A percentile compares a stretch with the other conserved stretches of the same genome.
phyloP scores from a whole-genome alignment of 257 asterid species.

The Lavandula angustifolia region DNA sequence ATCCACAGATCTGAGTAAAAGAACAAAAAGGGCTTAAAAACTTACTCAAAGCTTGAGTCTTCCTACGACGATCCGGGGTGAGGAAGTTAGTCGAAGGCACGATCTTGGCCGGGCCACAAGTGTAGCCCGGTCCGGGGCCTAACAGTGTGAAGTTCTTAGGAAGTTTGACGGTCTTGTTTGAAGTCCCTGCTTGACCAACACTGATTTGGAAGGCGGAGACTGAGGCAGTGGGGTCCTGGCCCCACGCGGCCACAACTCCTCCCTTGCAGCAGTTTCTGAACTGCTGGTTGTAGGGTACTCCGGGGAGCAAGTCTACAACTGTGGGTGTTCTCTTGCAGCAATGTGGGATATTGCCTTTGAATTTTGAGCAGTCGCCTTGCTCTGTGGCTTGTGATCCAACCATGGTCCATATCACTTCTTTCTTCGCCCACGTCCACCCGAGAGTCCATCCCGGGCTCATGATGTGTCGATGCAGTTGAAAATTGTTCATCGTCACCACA shows the following conservation, averaged over 20 bases:
- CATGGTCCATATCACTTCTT: conserved; percentile 76
- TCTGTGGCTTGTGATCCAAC: conserved; percentile 73
- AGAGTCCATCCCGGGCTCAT: conserved; percentile 80
- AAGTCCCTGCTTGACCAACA: conserved; percentile 75
- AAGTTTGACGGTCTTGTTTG: conserved; percentile 70
- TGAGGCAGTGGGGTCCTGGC: conserved; percentile 61
- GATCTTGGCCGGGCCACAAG: conserved; percentile 78
- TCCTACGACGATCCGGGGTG: conserved; percentile 67
- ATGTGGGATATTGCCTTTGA: conserved; percentile 74
- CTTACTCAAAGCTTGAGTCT: conserved; percentile 76
- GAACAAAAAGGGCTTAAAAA: neutral
- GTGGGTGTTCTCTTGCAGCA: conserved; percentile 74
- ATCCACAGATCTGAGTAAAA: neutral
- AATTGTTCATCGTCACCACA: conserved; percentile 62
- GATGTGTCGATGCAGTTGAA: conserved; percentile 73
- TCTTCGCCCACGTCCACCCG: conserved; percentile 88
- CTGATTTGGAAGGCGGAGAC: conserved; percentile 67
- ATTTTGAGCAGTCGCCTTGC: conserved; percentile 85
- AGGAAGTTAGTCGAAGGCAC: conserved; percentile 69
- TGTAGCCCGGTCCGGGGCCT: conserved; percentile 77
- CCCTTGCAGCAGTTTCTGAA: conserved; percentile 77
- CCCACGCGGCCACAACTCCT: conserved; percentile 70
- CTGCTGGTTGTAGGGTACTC: conserved; percentile 78
- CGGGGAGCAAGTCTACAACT: conserved; percentile 69
- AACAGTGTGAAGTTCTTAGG: conserved; percentile 74